These are phyloP conservation scores for Keqinozyma sinolaborantium DNA, from an alignment of 1,139 yeast genomes.

Conservation along the genomic window DNA sequence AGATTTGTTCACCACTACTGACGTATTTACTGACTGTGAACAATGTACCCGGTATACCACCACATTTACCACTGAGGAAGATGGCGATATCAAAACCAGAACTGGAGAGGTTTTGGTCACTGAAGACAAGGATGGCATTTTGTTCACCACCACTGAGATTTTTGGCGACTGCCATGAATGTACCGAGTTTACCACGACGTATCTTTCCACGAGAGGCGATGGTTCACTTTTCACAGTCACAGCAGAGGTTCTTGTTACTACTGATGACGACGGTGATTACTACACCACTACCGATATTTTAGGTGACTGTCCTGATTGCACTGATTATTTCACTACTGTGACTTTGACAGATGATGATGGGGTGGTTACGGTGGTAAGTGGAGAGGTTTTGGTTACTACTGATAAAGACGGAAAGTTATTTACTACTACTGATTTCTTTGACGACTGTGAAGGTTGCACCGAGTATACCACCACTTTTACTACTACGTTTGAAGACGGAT, in stretches of 20 bases:
- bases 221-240: slow-evolving; percentile 6
- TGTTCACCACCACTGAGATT: slow-evolving; percentile 2
- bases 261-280: slow-evolving; percentile 1
- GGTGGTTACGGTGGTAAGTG: neutral
- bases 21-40: neutral
- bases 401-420: slow-evolving; percentile 1
- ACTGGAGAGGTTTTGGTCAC: slow-evolving; percentile 8
- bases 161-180: slow-evolving; percentile 1
- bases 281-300: slow-evolving; percentile 2
- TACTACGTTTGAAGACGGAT: slow-evolving; percentile 5
- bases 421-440: slow-evolving; percentile 2
- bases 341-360: slow-evolving; percentile 6
- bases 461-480: slow-evolving; percentile 4
- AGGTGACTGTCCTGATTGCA: slow-evolving; percentile 5
- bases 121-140: slow-evolving; percentile 6
- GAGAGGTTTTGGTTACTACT: slow-evolving; percentile 6
- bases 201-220: slow-evolving; percentile 2
- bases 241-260: slow-evolving; percentile 7
- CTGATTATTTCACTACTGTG: slow-evolving; percentile 4
- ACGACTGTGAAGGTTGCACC: slow-evolving; percentile 5
- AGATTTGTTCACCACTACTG: slow-evolving; percentile 1
- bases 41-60: slow-evolving; percentile 9
- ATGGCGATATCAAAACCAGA: slow-evolving; percentile 7
- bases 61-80: slow-evolving; percentile 7
- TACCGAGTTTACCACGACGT: slow-evolving; percentile 1